Evolutionary conservation across 1,284 basidiomycete species (phyloP).

Genomic region (Omphalotus olearius): DNA sequence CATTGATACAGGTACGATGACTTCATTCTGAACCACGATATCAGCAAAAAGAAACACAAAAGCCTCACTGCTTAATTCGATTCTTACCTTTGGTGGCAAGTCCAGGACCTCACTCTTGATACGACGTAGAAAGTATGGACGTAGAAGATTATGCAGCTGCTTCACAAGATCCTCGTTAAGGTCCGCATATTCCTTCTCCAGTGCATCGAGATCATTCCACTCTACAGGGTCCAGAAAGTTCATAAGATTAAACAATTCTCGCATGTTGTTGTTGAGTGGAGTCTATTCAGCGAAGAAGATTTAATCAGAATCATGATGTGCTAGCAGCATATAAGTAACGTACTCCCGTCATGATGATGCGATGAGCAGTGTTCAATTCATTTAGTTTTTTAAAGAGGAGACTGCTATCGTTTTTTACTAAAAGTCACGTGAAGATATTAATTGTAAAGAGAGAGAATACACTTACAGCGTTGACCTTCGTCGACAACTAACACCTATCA

Average conservation of each 20-base stretch:
- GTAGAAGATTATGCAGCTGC: slow-evolving; percentile 72
- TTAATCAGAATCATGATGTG: slow-evolving; percentile 4
- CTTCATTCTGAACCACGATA: slow-evolving; percentile 58
- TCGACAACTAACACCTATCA: slow-evolving; percentile 74
- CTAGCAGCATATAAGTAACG: slow-evolving; percentile 15
- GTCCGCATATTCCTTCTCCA: slow-evolving; percentile 71
- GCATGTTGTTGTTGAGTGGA: slow-evolving; percentile 94
- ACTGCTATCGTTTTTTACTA: slow-evolving; percentile 80
- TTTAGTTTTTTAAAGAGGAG: slow-evolving; percentile 83
- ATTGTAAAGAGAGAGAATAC: background rate
- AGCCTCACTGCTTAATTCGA: background rate
- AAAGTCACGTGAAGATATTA: slow-evolving; percentile 4
- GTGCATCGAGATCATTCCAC: slow-evolving; percentile 70
- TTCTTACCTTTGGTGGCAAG: slow-evolving; percentile 81
- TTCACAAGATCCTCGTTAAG: slow-evolving; percentile 77
- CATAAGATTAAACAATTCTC: slow-evolving; percentile 93
- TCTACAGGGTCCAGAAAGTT: slow-evolving; percentile 82
- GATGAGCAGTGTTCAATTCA: slow-evolving; percentile 75
- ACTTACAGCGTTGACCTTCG: slow-evolving; percentile 87
- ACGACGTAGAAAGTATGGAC: slow-evolving; percentile 91
- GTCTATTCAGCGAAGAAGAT: slow-evolving; percentile 47
- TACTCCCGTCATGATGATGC: slow-evolving; percentile 89
- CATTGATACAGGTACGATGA: slow-evolving; percentile 92
- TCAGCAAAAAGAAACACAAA: slow-evolving; percentile 2
- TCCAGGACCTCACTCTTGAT: slow-evolving; percentile 91